phyloP scores from a whole-genome alignment of 345 rosid species.

The Euphorbia pulcherrima region DNA sequence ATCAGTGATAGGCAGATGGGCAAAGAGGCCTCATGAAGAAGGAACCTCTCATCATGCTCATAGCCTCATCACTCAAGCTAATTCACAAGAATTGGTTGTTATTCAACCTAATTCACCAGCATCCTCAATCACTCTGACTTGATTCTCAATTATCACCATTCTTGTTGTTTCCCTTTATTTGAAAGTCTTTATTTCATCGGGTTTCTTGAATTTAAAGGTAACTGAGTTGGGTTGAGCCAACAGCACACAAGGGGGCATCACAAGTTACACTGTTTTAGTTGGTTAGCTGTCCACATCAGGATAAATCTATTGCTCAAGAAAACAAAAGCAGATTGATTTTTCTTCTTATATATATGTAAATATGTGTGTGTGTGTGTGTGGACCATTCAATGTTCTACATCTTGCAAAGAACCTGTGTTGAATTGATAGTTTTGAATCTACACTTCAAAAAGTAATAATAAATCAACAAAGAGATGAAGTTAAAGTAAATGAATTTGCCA shows the following conservation, averaged over 20 bases:
- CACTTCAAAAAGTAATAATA: no score
- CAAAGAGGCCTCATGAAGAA: neutral
- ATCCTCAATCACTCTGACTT: neutral
- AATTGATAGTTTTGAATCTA: neutral
- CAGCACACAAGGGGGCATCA: no score
- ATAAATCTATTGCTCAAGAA: neutral
- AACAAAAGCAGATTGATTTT: neutral
- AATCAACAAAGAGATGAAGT: no score
- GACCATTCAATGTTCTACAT: no score
- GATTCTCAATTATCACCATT: neutral
- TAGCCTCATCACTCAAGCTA: neutral
- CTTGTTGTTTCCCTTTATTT: neutral
- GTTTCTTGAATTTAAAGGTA: neutral
- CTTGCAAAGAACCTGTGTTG: no score
- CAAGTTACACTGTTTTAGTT: neutral
- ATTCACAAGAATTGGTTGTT: slow-evolving; percentile 21
- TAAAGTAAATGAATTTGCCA: neutral
- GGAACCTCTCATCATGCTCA: neutral
- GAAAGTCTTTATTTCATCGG: neutral
- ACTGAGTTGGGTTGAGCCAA: no score
- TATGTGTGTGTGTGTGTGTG: no score
- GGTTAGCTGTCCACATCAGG: neutral
- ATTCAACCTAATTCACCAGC: slow-evolving; percentile 8
- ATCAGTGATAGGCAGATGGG: slow-evolving; percentile 29
- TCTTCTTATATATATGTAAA: no score